Evolutionary conservation across 208 protist species (phyloP).

Genomic region (Entamoeba moshkovskii): DNA sequence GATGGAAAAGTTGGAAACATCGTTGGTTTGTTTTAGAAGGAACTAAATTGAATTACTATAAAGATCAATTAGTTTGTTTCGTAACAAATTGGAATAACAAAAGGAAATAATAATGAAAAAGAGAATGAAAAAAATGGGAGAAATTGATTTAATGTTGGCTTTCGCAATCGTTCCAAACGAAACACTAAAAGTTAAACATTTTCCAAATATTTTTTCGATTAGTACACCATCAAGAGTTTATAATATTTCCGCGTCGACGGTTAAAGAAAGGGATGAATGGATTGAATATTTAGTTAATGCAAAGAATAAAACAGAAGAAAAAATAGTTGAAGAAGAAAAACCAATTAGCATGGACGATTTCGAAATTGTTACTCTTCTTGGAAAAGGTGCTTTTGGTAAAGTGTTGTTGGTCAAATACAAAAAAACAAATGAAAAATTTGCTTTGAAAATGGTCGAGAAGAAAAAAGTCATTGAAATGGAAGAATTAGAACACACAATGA

Average conservation of each 20-base stretch:
- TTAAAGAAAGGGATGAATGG: not conserved
- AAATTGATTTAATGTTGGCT: not conserved
- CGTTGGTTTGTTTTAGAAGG: not conserved
- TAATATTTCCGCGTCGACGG: not conserved
- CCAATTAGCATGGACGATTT: not conserved
- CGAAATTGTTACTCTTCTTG: not conserved
- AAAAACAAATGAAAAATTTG: conserved; percentile 42
- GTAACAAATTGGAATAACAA: not conserved
- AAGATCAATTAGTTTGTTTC: not conserved
- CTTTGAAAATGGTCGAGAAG: conserved; percentile 54
- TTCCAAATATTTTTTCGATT: not conserved
- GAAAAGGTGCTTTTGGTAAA: conserved; percentile 14
- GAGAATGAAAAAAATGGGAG: not conserved
- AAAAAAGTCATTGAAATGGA: conserved; percentile 37
- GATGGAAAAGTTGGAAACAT: not conserved
- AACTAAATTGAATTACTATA: not conserved
- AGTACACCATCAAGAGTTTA: not conserved
- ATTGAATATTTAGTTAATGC: not conserved
- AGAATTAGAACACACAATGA: conserved; percentile 36
- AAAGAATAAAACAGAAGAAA: not conserved
- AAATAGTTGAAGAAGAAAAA: not conserved
- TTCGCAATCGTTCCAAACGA: not conserved
- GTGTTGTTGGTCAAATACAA: conserved; percentile 50
- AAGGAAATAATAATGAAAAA: not conserved
- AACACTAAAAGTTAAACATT: not conserved